Evolutionary conservation across 2,329 filamentous ascomycete genomes (phyloP).

Genomic region (Aciculosporium take): DNA sequence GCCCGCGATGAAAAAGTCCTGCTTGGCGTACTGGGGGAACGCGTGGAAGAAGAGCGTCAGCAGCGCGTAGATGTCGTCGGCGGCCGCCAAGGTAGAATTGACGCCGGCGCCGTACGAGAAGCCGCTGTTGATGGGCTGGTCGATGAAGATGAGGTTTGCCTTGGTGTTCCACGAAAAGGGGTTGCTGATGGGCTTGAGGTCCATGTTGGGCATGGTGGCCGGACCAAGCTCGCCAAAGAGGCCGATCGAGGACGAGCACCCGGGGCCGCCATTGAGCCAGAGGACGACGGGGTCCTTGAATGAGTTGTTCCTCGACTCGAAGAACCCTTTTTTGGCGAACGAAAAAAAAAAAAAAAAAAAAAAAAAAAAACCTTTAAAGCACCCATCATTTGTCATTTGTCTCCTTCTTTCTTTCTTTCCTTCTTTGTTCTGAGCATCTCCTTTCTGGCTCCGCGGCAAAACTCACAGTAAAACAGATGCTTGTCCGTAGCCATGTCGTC

Average conservation of each 20-base stretch:
- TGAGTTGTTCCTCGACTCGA: slow-evolving; percentile 27
- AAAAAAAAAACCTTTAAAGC: no score
- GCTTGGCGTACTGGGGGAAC: slow-evolving; percentile 84
- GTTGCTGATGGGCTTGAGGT: slow-evolving; percentile 29
- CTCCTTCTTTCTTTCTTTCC: neutral
- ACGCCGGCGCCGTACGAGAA: slow-evolving; percentile 49
- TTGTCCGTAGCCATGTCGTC: slow-evolving; percentile 93
- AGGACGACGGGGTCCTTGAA: slow-evolving; percentile 33
- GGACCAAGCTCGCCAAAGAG: slow-evolving; percentile 63
- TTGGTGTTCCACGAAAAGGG: slow-evolving; percentile 49
- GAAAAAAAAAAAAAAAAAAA: no score
- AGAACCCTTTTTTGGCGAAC: no score
- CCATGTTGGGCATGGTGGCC: slow-evolving; percentile 43
- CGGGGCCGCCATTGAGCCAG: slow-evolving; percentile 32
- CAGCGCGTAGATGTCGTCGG: slow-evolving; percentile 94
- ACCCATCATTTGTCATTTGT: no score
- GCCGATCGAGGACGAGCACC: slow-evolving; percentile 20
- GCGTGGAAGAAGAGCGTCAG: slow-evolving; percentile 96
- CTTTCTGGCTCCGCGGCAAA: no score
- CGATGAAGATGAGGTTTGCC: slow-evolving; percentile 56
- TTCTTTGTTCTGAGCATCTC: no score
- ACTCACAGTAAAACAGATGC: slow-evolving; percentile 93
- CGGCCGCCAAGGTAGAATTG: slow-evolving; percentile 82
- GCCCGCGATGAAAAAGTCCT: slow-evolving; percentile 94
- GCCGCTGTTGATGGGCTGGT: slow-evolving; percentile 36